A percentile compares a stretch with the other conserved stretches of the same genome.
Evolutionary conservation across 441 rosid genomes (phyloP).

Genomic region (Populus trichocarpa): DNA sequence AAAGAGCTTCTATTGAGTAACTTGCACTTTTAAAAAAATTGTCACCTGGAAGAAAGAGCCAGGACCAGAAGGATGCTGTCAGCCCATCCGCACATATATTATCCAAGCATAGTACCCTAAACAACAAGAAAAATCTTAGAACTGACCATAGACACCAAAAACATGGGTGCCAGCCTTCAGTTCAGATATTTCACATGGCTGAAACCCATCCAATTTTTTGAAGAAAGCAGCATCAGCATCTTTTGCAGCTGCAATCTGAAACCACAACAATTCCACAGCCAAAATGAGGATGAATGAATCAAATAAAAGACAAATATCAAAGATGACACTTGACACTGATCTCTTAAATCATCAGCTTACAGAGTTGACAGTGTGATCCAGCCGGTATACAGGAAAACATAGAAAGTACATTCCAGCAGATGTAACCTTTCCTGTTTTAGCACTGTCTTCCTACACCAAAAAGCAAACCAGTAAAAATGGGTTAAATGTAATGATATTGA

Average conservation of each 20-base stretch:
- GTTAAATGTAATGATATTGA: neutral
- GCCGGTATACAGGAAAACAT: slow-evolving; percentile 83
- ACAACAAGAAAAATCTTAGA: slow-evolving; percentile 17
- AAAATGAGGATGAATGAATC: slow-evolving; percentile 14
- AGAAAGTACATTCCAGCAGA: slow-evolving; percentile 98
- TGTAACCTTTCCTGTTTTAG: slow-evolving; percentile 68
- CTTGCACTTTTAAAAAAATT: slow-evolving; percentile 83
- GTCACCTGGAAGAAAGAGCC: slow-evolving; percentile 55
- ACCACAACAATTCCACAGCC: slow-evolving; percentile 12
- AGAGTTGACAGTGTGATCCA: slow-evolving; percentile 65
- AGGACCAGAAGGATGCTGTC: slow-evolving; percentile 12
- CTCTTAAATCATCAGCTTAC: slow-evolving; percentile 39
- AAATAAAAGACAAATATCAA: slow-evolving; percentile 13
- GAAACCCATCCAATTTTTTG: slow-evolving; percentile 88
- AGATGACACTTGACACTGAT: neutral
- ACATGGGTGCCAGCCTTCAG: slow-evolving; percentile 78
- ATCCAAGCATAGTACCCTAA: slow-evolving; percentile 4
- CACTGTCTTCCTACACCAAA: slow-evolving; percentile 70
- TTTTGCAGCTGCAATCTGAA: slow-evolving; percentile 73
- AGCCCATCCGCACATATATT: slow-evolving; percentile 16
- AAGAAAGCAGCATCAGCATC: slow-evolving; percentile 90
- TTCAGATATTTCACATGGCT: slow-evolving; percentile 88
- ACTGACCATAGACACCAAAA: slow-evolving; percentile 90
- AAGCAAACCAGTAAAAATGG: neutral
- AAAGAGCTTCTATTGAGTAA: slow-evolving; percentile 86